phyloP scores from a whole-genome alignment of 345 rosid genomes.

The Turnera subulata region DNA sequence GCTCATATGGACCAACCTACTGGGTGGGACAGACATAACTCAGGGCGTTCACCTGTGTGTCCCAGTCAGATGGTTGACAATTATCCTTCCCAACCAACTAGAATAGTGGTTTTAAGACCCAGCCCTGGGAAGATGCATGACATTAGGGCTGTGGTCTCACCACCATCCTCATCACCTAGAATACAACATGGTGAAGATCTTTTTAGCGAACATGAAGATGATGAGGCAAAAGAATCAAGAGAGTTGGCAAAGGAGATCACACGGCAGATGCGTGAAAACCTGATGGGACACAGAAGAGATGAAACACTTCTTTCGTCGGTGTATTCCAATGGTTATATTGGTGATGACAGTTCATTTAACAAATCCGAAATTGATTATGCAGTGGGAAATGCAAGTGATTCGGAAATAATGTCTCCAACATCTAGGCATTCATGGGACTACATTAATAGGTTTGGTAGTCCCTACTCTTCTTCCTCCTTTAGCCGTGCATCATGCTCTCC shows the following conservation, averaged over 20 bases:
- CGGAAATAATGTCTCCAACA: conserved; percentile 67
- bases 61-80: conserved; percentile 44
- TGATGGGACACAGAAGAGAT: conserved; percentile 58
- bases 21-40: conserved; percentile 38
- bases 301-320: conserved; percentile 80
- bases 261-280: conserved; percentile 44
- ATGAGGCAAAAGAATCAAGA: conserved; percentile 50
- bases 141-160: conserved; percentile 39
- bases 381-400: conserved; percentile 65
- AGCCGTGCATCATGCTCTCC: conserved; percentile 77
- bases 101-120: conserved; percentile 90
- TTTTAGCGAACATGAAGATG: conserved; percentile 48
- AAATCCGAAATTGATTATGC: conserved; percentile 57
- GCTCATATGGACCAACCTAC: conserved; percentile 33
- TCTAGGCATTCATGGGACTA: conserved; percentile 93
- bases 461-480: conserved; percentile 59
- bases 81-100: conserved; percentile 61
- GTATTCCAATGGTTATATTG: conserved; percentile 71
- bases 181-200: conserved; percentile 33
- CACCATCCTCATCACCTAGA: conserved; percentile 48
- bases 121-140: conserved; percentile 57
- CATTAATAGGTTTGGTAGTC: conserved; percentile 60
- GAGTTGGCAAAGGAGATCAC: conserved; percentile 61
- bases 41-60: conserved; percentile 38
- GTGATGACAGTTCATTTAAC: conserved; percentile 83